Conservation (phyloP, 2,329 filamentous ascomycete genomes). For the Fonsecaea pedrosoi region DNA sequence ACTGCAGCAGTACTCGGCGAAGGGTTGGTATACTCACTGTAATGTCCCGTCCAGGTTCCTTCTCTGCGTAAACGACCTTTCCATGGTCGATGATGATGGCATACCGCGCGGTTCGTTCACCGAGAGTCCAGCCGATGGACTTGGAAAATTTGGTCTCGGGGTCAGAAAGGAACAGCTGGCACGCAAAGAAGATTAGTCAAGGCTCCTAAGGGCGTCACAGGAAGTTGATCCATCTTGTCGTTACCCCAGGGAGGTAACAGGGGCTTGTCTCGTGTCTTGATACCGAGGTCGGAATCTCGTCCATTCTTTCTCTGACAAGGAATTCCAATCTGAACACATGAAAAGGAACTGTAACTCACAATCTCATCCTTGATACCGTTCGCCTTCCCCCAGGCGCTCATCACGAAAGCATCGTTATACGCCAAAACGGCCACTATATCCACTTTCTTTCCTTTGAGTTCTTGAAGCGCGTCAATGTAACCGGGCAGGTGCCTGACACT, state of each 20-base stretch:
- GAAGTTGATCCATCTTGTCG: not conserved
- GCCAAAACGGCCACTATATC: conserved; percentile 82
- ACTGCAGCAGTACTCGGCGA: not conserved
- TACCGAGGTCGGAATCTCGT: too few relatives aligned
- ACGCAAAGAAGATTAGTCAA: not conserved
- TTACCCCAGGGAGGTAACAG: not conserved
- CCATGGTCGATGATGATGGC: conserved; percentile 83
- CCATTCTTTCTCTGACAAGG: not conserved
- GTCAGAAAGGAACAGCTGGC: conserved; percentile 77
- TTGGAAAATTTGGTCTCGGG: conserved; percentile 75
- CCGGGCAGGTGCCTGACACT: conserved; percentile 79
- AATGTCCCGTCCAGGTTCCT: conserved; percentile 59
- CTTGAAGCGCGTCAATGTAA: conserved; percentile 74
- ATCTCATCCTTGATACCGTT: conserved; percentile 77
- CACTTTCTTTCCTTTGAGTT: conserved; percentile 79
- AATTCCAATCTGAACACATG: not conserved
- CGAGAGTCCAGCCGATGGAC: conserved; percentile 76
- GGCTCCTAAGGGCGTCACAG: not conserved
- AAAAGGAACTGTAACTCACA: conserved; percentile 50
- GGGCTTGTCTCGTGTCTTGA: not conserved
- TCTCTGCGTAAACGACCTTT: conserved; percentile 80
- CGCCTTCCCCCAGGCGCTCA: conserved; percentile 89
- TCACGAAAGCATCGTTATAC: conserved; percentile 84
- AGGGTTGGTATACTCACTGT: conserved; percentile 37
- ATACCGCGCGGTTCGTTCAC: conserved; percentile 77